Evolutionary conservation across 805 yeast species (phyloP), one percentile per base, ranked within the genome.

Genomic region (Lachancea sp.): DNA sequence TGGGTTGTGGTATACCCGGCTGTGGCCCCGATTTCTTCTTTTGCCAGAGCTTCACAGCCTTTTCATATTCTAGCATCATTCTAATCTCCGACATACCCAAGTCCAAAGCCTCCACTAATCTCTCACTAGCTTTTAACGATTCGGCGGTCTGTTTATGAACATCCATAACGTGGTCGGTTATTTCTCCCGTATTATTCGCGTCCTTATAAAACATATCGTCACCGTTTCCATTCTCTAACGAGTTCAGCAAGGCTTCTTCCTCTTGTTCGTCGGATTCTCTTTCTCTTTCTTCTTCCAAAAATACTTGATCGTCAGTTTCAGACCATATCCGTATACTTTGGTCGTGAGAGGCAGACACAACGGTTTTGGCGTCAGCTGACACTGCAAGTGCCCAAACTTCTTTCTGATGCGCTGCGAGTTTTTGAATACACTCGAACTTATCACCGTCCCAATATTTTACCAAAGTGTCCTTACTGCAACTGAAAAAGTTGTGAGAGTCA

Each of bases 371-470:
- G 50, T 73, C 76, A 19, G 65, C 63, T 45, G 94, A 78, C 13
- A 90, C 74, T n/a, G 89, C 82, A 36, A 92, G 60, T 29, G 87
- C 75, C 98, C 97, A 92, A 18, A 92, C 94, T 65, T 92, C 97
- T 42, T 87, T 75, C 44, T 87, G 95, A 60, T 92, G 97, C 4
- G 83, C 89, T 7, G 77, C 74, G 23, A 92, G 69, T 54, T 83
- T 85, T 63, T 92, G 97, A 46, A 92, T 78, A 61, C 90, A 84
- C 52, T 86, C 96, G 61, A 92, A 92, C 63, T 92, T 92, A 54
- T 85, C 94, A 49, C 97, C 99, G 62, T 92, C 99, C 99, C 99
- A 92, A 63, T 87, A 88, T 63, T 92, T 92, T 41, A 92, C 75
- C 45, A 82, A 64, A 11, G 84, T 88, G 63, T 92, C 99, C 57